Evolutionary conservation across 192 early-diverging fungal genomes (phyloP).

Genomic region (Entomortierella parvispora): DNA sequence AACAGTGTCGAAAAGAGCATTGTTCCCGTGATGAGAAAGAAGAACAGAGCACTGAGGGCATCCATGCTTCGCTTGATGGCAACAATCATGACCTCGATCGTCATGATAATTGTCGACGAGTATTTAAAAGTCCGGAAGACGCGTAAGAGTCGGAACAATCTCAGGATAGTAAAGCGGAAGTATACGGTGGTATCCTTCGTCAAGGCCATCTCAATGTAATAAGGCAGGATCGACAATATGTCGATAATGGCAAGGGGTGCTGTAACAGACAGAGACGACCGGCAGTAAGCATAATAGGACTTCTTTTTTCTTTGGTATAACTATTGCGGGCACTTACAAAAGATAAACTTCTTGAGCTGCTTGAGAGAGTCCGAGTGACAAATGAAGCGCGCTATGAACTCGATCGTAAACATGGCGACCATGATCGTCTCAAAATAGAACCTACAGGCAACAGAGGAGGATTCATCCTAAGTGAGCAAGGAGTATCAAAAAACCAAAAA

Average conservation of each 20-base stretch:
- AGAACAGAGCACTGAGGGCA: constrained; percentile 76
- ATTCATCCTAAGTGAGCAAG: background rate
- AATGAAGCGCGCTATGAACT: constrained; percentile 72
- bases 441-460: constrained; percentile 34
- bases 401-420: constrained; percentile 75
- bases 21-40: constrained; percentile 74
- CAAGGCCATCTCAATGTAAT: constrained; percentile 75
- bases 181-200: constrained; percentile 52
- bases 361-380: constrained; percentile 74
- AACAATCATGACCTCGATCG: constrained; percentile 86
- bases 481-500: background rate
- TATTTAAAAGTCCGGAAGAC: constrained; percentile 87
- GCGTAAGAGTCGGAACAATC: constrained; percentile 78
- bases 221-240: constrained; percentile 79
- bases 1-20: constrained; percentile 74
- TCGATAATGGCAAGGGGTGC: constrained; percentile 74
- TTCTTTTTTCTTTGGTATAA: background rate
- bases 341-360: constrained; percentile 62
- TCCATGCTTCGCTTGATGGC: constrained; percentile 80
- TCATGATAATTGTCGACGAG: constrained; percentile 82
- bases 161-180: constrained; percentile 82
- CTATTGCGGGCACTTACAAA: constrained; percentile 29
- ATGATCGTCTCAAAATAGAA: constrained; percentile 72
- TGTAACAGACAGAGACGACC: background rate
- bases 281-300: background rate